Conservation (phyloP, 768 basidiomycete species). For the Pisolithus orientalis region DNA sequence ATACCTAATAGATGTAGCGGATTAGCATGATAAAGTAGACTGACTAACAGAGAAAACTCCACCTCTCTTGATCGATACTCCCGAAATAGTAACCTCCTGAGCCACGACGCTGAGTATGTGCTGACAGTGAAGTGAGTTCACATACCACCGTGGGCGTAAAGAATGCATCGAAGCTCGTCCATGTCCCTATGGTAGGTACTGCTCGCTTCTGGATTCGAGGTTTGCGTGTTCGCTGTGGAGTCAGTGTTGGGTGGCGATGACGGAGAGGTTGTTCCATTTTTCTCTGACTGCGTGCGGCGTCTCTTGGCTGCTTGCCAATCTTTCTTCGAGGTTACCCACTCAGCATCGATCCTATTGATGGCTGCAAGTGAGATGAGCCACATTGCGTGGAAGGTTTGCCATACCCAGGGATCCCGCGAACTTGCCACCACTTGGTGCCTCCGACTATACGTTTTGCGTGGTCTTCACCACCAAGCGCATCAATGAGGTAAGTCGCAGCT, state of each 20-base stretch:
- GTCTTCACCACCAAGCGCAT: constrained; percentile 81
- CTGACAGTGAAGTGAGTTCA: not conserved
- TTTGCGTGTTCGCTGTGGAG: constrained; percentile 9
- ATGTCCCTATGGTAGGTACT: constrained; percentile 58
- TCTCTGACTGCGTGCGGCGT: constrained; percentile 38
- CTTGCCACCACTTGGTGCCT: constrained; percentile 97
- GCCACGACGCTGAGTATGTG: constrained; percentile 2
- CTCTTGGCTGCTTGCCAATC: constrained; percentile 71
- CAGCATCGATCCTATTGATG: constrained; percentile 60
- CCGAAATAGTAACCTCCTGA: constrained; percentile 82
- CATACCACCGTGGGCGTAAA: constrained; percentile 75
- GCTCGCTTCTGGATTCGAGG: constrained; percentile 25
- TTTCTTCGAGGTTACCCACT: constrained; percentile 85
- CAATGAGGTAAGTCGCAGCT: constrained; percentile 66
- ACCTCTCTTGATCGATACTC: constrained; percentile 74
- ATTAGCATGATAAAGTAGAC: not conserved
- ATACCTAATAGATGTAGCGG: constrained; percentile 36
- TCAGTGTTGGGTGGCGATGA: constrained; percentile 6
- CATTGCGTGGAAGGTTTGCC: constrained; percentile 16
- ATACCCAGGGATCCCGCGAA: constrained; percentile 76
- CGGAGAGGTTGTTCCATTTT: not conserved
- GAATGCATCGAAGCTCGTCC: constrained; percentile 80
- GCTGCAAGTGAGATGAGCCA: constrained; percentile 9
- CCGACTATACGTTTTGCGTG: constrained; percentile 67
- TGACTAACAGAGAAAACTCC: not conserved